A percentile compares a stretch with the other conserved stretches of the same genome.
phyloP scores from a whole-genome alignment of 768 basidiomycete genomes.

The Holtermannia corniformis region DNA sequence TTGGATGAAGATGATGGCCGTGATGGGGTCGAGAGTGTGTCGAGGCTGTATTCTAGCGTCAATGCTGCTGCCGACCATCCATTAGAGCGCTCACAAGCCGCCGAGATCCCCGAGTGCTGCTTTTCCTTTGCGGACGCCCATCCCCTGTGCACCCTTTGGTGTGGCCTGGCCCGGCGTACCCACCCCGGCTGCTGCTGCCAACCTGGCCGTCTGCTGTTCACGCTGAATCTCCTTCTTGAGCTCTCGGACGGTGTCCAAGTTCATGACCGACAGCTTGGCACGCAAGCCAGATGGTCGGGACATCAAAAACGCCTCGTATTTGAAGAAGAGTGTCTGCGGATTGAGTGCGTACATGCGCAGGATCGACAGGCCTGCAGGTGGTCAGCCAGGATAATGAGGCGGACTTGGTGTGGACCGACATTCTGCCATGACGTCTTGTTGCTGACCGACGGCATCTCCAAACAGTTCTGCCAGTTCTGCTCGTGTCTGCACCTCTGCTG shows the following conservation, averaged over 20 bases:
- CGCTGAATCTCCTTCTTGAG: conserved; percentile 40
- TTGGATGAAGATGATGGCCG: conserved; percentile 3
- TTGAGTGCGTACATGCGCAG: conserved; percentile 42
- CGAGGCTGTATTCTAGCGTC: conserved; percentile 15
- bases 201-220: conserved; percentile 23
- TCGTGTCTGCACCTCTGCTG: conserved; percentile 2
- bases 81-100: conserved; percentile 29
- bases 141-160: conserved; percentile 7
- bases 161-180: conserved; percentile 1
- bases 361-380: conserved; percentile 42
- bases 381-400: conserved; percentile 3
- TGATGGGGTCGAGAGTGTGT: conserved; percentile 30
- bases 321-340: conserved; percentile 43
- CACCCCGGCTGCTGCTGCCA: conserved; percentile 2
- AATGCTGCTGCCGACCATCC: too few relatives aligned
- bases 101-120: conserved; percentile 25
- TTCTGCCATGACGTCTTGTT: conserved; percentile 41
- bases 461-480: conserved; percentile 33
- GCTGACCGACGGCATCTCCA: conserved; percentile 23
- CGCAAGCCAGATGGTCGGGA: conserved; percentile 31
- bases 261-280: conserved; percentile 27
- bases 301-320: conserved; percentile 46
- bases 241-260: conserved; percentile 36
- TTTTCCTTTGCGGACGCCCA: conserved; percentile 19
- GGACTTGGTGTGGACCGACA: conserved; percentile 24